Percentiles rank a stretch among this genome's conserved stretches.
Conservation (phyloP, 768 basidiomycete genomes). For the Basidioascus undulatus region DNA sequence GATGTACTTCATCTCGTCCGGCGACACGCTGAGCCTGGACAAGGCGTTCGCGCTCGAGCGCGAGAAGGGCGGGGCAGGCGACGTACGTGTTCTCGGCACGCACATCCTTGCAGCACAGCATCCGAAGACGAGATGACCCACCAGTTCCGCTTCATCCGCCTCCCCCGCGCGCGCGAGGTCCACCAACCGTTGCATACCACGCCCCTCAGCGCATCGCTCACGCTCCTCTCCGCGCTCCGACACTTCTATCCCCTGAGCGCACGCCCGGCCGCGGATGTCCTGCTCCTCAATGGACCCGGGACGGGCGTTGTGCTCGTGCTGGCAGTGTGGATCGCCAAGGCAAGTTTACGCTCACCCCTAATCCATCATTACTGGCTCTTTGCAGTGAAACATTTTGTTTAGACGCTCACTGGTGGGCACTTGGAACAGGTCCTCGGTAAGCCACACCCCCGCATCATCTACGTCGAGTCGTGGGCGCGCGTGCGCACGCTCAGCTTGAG, state of each 20-base stretch:
- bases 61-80: too few relatives aligned
- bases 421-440: conserved; percentile 69
- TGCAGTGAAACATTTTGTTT: too few relatives aligned
- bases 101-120: too few relatives aligned
- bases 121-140: too few relatives aligned
- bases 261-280: conserved; percentile 35
- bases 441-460: conserved; percentile 45
- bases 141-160: too few relatives aligned
- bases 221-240: conserved; percentile 28
- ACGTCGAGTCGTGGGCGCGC: conserved; percentile 84
- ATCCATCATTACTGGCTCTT: too few relatives aligned
- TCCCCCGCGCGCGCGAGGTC: conserved; percentile 72
- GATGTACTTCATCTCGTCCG: conserved; percentile 57
- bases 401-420: too few relatives aligned
- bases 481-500: conserved; percentile 58
- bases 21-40: conserved; percentile 48
- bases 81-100: too few relatives aligned
- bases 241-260: conserved; percentile 9
- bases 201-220: conserved; percentile 34
- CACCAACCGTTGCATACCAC: conserved; percentile 55
- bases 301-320: conserved; percentile 62
- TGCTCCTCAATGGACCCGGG: conserved; percentile 84
- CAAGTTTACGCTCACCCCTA: conserved; percentile 20
- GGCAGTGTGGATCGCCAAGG: conserved; percentile 46
- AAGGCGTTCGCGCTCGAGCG: conserved; percentile 45